These are phyloP conservation scores for Yamadazyma trypodendri DNA, from an alignment of 1,139 yeast genomes.

Conservation along the genomic window DNA sequence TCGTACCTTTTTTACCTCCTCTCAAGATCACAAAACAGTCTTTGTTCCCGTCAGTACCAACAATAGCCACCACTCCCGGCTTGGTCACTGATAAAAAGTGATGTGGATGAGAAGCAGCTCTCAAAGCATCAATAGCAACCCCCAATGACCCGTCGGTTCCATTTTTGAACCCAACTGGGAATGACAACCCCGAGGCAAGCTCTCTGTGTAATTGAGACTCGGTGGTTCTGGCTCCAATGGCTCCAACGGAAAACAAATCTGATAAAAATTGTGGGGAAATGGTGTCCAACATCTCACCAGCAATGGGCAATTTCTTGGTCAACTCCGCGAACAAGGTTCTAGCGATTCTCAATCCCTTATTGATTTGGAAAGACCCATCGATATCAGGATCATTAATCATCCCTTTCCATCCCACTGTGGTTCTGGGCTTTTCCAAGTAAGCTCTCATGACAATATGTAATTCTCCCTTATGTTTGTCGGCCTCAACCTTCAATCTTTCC, in stretches of 20 bases:
- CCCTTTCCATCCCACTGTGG: slow-evolving; percentile 99
- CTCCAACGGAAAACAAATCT: slow-evolving; percentile 90
- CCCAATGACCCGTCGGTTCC: slow-evolving; percentile 95
- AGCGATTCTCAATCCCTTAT: slow-evolving; percentile 87
- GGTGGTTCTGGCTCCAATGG: slow-evolving; percentile 98
- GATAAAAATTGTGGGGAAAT: slow-evolving; percentile 96
- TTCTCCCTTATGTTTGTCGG: slow-evolving; percentile 71
- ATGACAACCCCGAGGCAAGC: slow-evolving; percentile 91
- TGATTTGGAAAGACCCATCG: slow-evolving; percentile 88
- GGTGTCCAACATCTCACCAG: slow-evolving; percentile 97
- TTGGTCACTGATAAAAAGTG: slow-evolving; percentile 97
- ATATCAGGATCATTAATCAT: slow-evolving; percentile 95
- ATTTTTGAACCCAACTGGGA: slow-evolving; percentile 98
- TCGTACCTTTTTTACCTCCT: slow-evolving; percentile 94
- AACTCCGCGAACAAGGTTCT: slow-evolving; percentile 84
- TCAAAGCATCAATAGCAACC: slow-evolving; percentile 92
- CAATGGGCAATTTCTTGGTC: slow-evolving; percentile 82
- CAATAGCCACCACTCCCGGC: slow-evolving; percentile 94
- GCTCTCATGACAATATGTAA: slow-evolving; percentile 92
- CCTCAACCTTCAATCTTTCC: slow-evolving; percentile 57
- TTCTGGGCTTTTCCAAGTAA: slow-evolving; percentile 95
- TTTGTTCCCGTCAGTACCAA: slow-evolving; percentile 91
- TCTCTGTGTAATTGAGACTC: slow-evolving; percentile 98
- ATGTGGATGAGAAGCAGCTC: slow-evolving; percentile 89
- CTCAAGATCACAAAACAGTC: slow-evolving; percentile 87